Evolutionary conservation across 768 basidiomycete species (phyloP), one percentile per base, ranked within the genome.

Genomic region (Trametes elegans): DNA sequence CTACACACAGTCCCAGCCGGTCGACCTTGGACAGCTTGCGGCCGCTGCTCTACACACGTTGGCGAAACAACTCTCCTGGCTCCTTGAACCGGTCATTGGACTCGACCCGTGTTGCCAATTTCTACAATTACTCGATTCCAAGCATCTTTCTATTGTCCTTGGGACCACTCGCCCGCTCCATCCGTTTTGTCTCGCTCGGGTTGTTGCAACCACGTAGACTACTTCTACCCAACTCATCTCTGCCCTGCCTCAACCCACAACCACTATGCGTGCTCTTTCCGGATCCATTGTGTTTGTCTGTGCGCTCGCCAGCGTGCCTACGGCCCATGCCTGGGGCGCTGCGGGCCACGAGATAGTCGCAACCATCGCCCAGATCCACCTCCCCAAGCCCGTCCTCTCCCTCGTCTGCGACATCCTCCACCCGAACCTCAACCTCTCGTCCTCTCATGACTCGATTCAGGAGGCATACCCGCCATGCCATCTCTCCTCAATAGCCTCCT

Each of bases 321-420:
- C 65, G 16, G 64, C 35, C 3, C 13, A 53, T 23, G 76, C 72
- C 28, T 78, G 76, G 76, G 76, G 77, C 21, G 67, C 66, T 9
- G 77, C 73, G 13, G 93, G 95, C 3, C 95, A 98, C 63, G 90
- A 97, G 74, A 86, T 97, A 28, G 83, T 93, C 5, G 95, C 94
- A 1, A 96, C 94, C 4, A 89, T 98, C 53, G 96, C 96, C 1
- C 89, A 98, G 68, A 91, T 95, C 55, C 84, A 97, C 68, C 80
- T 98, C 2, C 82, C 91, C 67, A 90, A 90, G 0, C 74, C 73
- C 2, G 85, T 87, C 5, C 76, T 87, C 35, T 77, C 81, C 2
- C 78, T 76, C 28, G 72, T 97, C 49, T 90, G 88, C 60, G 69
- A 74, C 26, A 85, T 98, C 62, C 84, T 97, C 60, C 77, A 85